phyloP scores from a whole-genome alignment of 1,139 yeast genomes.

The Nakaseomyces bracarensis region DNA sequence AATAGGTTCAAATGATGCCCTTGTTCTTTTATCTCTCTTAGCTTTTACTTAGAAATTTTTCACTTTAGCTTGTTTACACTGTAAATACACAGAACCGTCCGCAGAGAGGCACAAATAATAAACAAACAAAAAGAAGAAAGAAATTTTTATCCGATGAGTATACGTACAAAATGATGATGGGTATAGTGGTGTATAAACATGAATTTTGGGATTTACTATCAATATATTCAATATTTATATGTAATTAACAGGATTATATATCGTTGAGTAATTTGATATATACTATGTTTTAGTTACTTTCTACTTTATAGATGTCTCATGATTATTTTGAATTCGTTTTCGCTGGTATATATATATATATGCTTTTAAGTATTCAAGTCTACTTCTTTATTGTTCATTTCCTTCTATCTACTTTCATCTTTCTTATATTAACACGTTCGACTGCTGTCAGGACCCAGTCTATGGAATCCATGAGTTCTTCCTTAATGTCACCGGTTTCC shows the following conservation, averaged over 20 bases:
- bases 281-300: too few species aligned
- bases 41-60: not conserved
- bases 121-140: not conserved
- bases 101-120: too few species aligned
- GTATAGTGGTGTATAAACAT: too few species aligned
- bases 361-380: not conserved
- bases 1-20: too few species aligned
- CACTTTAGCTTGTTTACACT: not conserved
- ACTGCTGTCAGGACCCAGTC: constrained; percentile 76
- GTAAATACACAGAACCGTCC: not conserved
- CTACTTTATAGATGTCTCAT: too few species aligned
- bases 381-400: constrained; percentile 9
- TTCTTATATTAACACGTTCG: constrained; percentile 57
- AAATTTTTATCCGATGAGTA: constrained; percentile 2
- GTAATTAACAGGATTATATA: not conserved
- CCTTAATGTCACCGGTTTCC: constrained; percentile 31
- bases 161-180: not conserved
- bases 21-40: not conserved
- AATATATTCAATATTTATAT: too few species aligned
- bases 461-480: constrained; percentile 41
- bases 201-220: too few species aligned
- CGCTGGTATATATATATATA: constrained; percentile 4
- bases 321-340: not conserved
- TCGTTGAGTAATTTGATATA: too few species aligned
- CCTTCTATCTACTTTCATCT: constrained; percentile 40